Percentiles rank a stretch among this genome's conserved stretches.
Conservation (phyloP, 345 rosid species). For the Chamaenerion angustifolium region DNA sequence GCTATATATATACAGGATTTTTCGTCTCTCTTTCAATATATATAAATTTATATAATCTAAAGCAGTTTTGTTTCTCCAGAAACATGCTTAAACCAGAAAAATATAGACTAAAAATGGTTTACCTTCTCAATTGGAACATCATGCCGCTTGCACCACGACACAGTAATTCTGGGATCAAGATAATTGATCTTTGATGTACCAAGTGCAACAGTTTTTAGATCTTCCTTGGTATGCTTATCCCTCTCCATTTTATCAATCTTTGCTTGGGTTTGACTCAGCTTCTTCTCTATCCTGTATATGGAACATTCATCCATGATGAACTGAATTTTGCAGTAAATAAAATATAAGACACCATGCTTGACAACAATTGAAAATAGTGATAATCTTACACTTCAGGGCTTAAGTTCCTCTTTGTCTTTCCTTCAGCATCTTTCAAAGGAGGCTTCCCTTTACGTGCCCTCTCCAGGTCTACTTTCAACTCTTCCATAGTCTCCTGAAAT, state of each 20-base stretch:
- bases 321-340: too few relatives aligned
- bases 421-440: slow-evolving; percentile 68
- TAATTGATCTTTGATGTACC: slow-evolving; percentile 96
- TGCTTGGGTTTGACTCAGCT: slow-evolving; percentile 40
- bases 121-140: slow-evolving; percentile 99
- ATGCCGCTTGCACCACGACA: slow-evolving; percentile 97
- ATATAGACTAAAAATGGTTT: neutral
- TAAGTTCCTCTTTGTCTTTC: slow-evolving; percentile 71
- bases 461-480: slow-evolving; percentile 57
- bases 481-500: slow-evolving; percentile 46
- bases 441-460: slow-evolving; percentile 86
- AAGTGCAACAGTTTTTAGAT: slow-evolving; percentile 81
- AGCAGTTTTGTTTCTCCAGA: neutral
- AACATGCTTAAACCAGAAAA: neutral
- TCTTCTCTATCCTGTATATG: slow-evolving; percentile 53
- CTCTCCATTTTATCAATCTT: slow-evolving; percentile 74
- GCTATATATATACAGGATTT: neutral
- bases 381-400: slow-evolving; percentile 60
- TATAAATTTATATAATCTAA: too few relatives aligned
- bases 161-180: slow-evolving; percentile 93
- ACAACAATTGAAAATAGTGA: neutral
- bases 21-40: too few relatives aligned
- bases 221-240: slow-evolving; percentile 65
- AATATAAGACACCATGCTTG: too few relatives aligned
- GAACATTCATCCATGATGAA: neutral